Conservation (phyloP, 495 filamentous ascomycete genomes). For the Penicillium canescens region DNA sequence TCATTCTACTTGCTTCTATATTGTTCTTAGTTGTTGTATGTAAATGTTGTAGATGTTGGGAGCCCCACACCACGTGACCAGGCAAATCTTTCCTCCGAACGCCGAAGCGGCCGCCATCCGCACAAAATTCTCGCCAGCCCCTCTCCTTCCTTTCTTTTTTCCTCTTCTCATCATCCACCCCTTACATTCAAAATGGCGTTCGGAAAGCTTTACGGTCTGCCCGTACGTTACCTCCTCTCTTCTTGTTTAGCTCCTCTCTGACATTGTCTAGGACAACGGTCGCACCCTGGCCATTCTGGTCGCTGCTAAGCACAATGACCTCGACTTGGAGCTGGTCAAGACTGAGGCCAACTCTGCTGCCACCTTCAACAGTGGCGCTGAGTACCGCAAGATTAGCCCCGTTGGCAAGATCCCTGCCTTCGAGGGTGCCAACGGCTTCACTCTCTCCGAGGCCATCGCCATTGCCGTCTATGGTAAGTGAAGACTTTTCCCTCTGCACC, state of each 20-base stretch:
- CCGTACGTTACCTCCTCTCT: conserved; percentile 57
- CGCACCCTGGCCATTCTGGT: conserved; percentile 85
- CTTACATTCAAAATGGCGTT: conserved; percentile 72
- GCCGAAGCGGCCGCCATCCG: conserved; percentile 30
- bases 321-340: conserved; percentile 83
- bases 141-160: conserved; percentile 31
- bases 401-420: conserved; percentile 92
- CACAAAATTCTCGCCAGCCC: conserved; percentile 41
- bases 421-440: conserved; percentile 88
- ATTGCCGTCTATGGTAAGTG: conserved; percentile 96
- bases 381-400: conserved; percentile 83
- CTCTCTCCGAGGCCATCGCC: conserved; percentile 85
- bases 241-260: conserved; percentile 8
- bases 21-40: too few relatives aligned
- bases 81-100: conserved; percentile 34
- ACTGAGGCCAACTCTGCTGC: conserved; percentile 49
- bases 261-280: conserved; percentile 68
- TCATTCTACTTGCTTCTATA: too few relatives aligned
- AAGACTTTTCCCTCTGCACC: conserved; percentile 7
- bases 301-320: conserved; percentile 92
- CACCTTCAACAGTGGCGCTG: conserved; percentile 49
- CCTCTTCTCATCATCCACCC: conserved; percentile 31
- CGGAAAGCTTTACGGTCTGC: conserved; percentile 90
- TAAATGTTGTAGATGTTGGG: too few relatives aligned
- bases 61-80: conserved; percentile 25